Conservation (phyloP, 306 rosid species). For the Rosa multiflora region DNA sequence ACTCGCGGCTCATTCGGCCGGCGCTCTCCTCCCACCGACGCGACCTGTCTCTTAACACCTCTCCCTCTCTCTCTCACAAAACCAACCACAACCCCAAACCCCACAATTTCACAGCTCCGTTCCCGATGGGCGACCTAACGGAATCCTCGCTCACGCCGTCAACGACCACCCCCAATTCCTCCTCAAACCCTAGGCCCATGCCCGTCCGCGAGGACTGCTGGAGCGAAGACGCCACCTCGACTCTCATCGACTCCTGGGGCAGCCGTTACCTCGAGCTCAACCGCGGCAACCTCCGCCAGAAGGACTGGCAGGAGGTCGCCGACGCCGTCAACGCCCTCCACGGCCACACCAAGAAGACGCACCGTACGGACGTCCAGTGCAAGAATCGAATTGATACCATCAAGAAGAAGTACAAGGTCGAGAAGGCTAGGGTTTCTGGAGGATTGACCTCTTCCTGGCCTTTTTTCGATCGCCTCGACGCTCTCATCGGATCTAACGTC, state of each 20-base stretch:
- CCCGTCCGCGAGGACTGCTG: slow-evolving; percentile 98
- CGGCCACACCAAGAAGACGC: slow-evolving; percentile 83
- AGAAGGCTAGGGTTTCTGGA: slow-evolving; percentile 81
- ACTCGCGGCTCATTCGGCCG: slow-evolving; percentile 70
- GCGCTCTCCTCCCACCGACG: slow-evolving; percentile 48
- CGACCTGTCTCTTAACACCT: slow-evolving; percentile 19
- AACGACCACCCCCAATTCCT: slow-evolving; percentile 16
- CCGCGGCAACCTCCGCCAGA: slow-evolving; percentile 97
- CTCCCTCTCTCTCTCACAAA: slow-evolving; percentile 3
- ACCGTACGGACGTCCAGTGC: slow-evolving; percentile 95
- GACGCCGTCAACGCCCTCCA: slow-evolving; percentile 93
- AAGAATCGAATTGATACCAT: slow-evolving; percentile 93
- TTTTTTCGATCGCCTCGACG: slow-evolving; percentile 68
- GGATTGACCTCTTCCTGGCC: slow-evolving; percentile 60
- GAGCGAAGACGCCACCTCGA: slow-evolving; percentile 90
- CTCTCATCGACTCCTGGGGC: slow-evolving; percentile 92
- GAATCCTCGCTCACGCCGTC: slow-evolving; percentile 56
- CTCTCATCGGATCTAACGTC: slow-evolving; percentile 57
- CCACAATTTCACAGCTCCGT: not conserved
- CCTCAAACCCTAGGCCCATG: slow-evolving; percentile 46
- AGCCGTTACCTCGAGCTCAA: slow-evolving; percentile 87
- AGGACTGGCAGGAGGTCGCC: slow-evolving; percentile 98
- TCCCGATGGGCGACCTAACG: slow-evolving; percentile 62
- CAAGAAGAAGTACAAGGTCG: slow-evolving; percentile 90
- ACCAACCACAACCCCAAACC: slow-evolving; percentile 8